A percentile compares a stretch with the other conserved stretches of the same genome.
phyloP scores from a whole-genome alignment of 805 yeast species.

The Metschnikowia cubensis region DNA sequence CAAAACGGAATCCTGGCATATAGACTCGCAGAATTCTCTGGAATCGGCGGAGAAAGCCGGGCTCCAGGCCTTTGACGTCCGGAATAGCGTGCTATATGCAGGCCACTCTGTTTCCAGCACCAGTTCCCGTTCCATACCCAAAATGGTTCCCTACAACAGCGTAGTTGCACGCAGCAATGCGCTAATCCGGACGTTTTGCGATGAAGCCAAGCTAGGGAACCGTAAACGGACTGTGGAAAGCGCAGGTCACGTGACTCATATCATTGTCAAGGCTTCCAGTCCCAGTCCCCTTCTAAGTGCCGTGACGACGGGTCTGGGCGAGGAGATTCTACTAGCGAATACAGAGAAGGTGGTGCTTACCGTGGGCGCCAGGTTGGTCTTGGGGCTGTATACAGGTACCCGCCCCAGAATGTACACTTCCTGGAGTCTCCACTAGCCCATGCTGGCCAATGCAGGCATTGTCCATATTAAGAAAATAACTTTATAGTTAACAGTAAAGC shows the following conservation, averaged over 20 bases:
- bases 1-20: no score
- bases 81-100: neutral
- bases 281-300: slow-evolving; percentile 6
- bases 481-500: neutral
- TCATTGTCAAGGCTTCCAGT: neutral
- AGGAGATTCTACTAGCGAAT: slow-evolving; percentile 7
- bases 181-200: slow-evolving; percentile 3
- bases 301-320: slow-evolving; percentile 3
- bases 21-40: neutral
- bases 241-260: neutral
- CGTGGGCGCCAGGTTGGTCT: slow-evolving; percentile 3
- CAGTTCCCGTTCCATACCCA: neutral
- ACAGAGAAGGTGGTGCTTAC: neutral
- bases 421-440: neutral
- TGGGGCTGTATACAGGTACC: neutral
- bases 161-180: slow-evolving; percentile 9
- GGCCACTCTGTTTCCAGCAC: neutral
- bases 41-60: no score
- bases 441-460: no score
- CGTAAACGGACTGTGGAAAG: neutral
- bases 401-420: slow-evolving; percentile 1
- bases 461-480: no score
- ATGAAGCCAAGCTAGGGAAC: neutral
- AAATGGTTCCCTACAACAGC: slow-evolving; percentile 4
- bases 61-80: neutral